phyloP scores from a whole-genome alignment of 1,284 basidiomycete species.

The Ganoderma resinaceum region DNA sequence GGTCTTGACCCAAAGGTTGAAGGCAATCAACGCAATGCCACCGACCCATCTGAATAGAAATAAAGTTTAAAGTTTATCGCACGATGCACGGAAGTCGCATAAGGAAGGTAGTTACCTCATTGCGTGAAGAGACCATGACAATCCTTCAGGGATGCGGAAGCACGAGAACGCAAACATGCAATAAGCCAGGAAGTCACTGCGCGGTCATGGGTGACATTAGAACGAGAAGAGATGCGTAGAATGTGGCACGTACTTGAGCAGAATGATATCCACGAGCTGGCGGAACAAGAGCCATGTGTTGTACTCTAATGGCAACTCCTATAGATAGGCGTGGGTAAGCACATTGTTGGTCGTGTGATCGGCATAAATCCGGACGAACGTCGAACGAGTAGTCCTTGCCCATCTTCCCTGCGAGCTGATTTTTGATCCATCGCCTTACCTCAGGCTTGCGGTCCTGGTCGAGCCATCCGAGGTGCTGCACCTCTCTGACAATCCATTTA shows the following conservation, averaged over 20 bases:
- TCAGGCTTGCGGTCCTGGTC: constrained; percentile 73
- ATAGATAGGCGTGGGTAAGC: constrained; percentile 26
- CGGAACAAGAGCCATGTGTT: constrained; percentile 94
- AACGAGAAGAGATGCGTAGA: background rate
- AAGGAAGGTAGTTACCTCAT: constrained; percentile 59
- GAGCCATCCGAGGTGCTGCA: constrained; percentile 87
- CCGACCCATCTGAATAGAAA: constrained; percentile 75
- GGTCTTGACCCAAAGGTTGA: constrained; percentile 99
- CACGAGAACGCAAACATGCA: constrained; percentile 95
- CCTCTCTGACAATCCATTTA: constrained; percentile 89
- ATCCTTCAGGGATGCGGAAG: constrained; percentile 82
- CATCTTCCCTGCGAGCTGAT: constrained; percentile 93
- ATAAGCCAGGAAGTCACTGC: constrained; percentile 93
- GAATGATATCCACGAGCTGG: constrained; percentile 93
- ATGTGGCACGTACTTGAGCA: constrained; percentile 81
- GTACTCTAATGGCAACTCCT: constrained; percentile 85
- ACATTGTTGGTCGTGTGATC: constrained; percentile 29
- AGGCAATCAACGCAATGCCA: constrained; percentile 86
- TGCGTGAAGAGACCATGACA: constrained; percentile 78
- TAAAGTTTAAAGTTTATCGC: constrained; percentile 17
- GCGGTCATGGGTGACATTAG: background rate
- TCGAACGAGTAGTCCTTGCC: constrained; percentile 94
- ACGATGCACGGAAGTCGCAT: background rate
- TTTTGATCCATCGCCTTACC: constrained; percentile 83
- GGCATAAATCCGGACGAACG: constrained; percentile 49